A percentile compares a stretch with the other conserved stretches of the same genome.
phyloP scores from a whole-genome alignment of 306 rosid species.

The Cicer yamashitae region DNA sequence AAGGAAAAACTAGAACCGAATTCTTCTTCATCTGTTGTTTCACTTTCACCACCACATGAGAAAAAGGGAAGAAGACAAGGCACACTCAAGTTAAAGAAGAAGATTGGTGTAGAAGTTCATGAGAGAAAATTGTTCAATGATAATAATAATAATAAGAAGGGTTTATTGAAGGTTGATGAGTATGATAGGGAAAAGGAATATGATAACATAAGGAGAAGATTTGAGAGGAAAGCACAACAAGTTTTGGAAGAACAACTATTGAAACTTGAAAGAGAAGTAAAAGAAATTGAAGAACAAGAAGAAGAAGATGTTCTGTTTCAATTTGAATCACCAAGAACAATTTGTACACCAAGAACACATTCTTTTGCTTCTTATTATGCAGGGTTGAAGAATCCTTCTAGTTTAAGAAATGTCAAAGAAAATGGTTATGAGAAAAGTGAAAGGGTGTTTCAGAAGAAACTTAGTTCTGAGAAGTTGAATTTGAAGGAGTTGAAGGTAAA shows the following conservation, averaged over 20 bases:
- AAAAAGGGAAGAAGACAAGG: slow-evolving; percentile 47
- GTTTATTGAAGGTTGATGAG: slow-evolving; percentile 33
- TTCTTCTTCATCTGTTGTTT: not conserved
- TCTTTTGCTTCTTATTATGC: slow-evolving; percentile 41
- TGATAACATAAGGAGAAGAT: slow-evolving; percentile 52
- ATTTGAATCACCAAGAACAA: slow-evolving; percentile 51
- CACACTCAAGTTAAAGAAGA: slow-evolving; percentile 46
- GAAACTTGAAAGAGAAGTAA: slow-evolving; percentile 47
- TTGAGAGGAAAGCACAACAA: slow-evolving; percentile 51
- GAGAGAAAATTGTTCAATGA: slow-evolving; percentile 44
- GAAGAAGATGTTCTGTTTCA: slow-evolving; percentile 45
- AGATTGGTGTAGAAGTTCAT: slow-evolving; percentile 30
- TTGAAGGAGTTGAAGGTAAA: slow-evolving; percentile 60
- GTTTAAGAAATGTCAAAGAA: slow-evolving; percentile 48
- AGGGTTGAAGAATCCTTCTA: slow-evolving; percentile 46
- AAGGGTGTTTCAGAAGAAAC: slow-evolving; percentile 24
- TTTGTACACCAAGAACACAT: slow-evolving; percentile 55
- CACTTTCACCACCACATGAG: too few relatives aligned
- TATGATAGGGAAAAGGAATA: slow-evolving; percentile 49
- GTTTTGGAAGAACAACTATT: slow-evolving; percentile 46
- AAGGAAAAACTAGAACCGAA: slow-evolving; percentile 43
- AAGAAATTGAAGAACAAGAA: slow-evolving; percentile 48
- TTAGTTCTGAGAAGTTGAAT: not conserved
- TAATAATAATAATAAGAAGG: slow-evolving; percentile 40
- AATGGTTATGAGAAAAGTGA: slow-evolving; percentile 42